phyloP scores from a whole-genome alignment of 768 basidiomycete genomes.

The Galerina marginata region DNA sequence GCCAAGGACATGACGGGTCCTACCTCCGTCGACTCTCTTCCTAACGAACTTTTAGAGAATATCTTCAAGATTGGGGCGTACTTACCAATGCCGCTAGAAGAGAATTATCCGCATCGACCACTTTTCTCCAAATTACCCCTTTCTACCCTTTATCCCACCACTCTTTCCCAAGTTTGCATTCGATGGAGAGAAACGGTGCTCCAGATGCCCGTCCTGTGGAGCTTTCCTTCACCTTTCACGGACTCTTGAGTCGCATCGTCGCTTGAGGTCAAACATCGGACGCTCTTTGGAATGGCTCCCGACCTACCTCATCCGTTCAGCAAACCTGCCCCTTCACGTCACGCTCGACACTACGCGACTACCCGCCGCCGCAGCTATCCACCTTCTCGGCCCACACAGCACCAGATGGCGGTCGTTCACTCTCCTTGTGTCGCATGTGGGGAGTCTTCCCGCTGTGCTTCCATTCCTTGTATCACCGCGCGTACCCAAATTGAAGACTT shows the following conservation, averaged over 20 bases:
- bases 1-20: constrained; percentile 7
- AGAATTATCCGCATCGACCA: constrained; percentile 27
- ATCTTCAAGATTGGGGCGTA: constrained; percentile 28
- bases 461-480: constrained; percentile 18
- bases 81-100: constrained; percentile 27
- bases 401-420: constrained; percentile 31
- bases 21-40: constrained; percentile 23
- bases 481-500: constrained; percentile 20
- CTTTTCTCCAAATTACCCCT: constrained; percentile 31
- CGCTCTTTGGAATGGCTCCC: constrained; percentile 30
- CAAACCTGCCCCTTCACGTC: constrained; percentile 26
- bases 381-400: constrained; percentile 16
- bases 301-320: constrained; percentile 24
- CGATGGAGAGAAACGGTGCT: constrained; percentile 28
- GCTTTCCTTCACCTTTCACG: constrained; percentile 28
- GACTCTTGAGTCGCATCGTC: constrained; percentile 27
- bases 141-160: constrained; percentile 18
- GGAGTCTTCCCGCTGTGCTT: constrained; percentile 28
- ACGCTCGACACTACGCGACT: constrained; percentile 33
- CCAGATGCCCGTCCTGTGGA: constrained; percentile 28
- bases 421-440: constrained; percentile 33
- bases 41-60: constrained; percentile 33
- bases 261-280: constrained; percentile 18
- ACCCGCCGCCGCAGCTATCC: constrained; percentile 16
- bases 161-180: constrained; percentile 30